These are phyloP conservation scores for Phoma sp. DNA, from an alignment of 2,329 filamentous ascomycete species.

Conservation along the genomic window DNA sequence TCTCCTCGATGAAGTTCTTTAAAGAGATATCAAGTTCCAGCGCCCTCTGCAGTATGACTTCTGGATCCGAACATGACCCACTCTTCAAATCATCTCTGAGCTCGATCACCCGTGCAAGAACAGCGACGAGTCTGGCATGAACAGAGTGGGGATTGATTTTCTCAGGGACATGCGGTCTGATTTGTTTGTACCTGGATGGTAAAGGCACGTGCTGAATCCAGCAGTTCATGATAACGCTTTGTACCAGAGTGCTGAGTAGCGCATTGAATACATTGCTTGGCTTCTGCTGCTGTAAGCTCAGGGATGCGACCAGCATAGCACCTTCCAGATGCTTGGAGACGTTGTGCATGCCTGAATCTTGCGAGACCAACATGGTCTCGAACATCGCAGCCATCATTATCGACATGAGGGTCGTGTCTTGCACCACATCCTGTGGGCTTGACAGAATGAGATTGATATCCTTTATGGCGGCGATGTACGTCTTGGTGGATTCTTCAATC, in stretches of 20 bases:
- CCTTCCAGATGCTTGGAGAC: constrained; percentile 37
- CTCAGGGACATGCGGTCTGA: constrained; percentile 12
- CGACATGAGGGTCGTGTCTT: constrained; percentile 32
- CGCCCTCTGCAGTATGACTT: constrained; percentile 20
- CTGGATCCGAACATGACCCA: not conserved
- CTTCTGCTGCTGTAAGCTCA: constrained; percentile 24
- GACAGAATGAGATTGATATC: constrained; percentile 30
- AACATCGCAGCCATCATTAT: constrained; percentile 38
- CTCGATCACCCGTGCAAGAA: constrained; percentile 24
- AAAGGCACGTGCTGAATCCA: constrained; percentile 34
- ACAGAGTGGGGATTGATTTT: constrained; percentile 13
- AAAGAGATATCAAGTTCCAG: constrained; percentile 24
- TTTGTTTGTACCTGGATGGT: constrained; percentile 23
- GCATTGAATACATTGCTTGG: constrained; percentile 19
- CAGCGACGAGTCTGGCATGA: constrained; percentile 25
- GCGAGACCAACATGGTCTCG: constrained; percentile 32
- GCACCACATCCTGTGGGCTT: constrained; percentile 11
- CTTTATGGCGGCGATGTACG: constrained; percentile 31
- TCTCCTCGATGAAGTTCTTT: constrained; percentile 18
- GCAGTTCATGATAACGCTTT: constrained; percentile 34
- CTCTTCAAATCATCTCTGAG: constrained; percentile 22
- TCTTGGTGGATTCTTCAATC: constrained; percentile 22
- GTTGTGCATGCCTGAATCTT: constrained; percentile 25
- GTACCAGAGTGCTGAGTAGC: constrained; percentile 25
- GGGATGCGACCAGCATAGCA: constrained; percentile 31